Evolutionary conservation across 2,329 filamentous ascomycete genomes (phyloP).

Genomic region (Ophiognomonia clavigignenti-juglandacearum): DNA sequence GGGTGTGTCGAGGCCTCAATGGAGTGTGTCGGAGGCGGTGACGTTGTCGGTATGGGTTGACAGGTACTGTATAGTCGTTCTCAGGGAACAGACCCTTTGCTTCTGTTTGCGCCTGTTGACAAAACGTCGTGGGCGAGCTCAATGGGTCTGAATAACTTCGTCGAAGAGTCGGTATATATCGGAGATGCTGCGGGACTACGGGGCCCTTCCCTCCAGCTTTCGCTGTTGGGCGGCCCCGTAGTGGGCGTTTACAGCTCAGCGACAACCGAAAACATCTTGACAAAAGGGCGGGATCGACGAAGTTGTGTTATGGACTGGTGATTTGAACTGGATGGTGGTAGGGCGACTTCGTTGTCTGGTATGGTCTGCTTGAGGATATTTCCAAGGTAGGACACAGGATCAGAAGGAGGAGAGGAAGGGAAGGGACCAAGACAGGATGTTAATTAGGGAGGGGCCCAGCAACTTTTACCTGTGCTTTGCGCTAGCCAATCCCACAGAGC

Average conservation of each 20-base stretch:
- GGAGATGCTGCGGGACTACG: constrained; percentile 83
- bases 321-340: constrained; percentile 34
- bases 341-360: constrained; percentile 64
- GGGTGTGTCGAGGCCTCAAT: too few species aligned
- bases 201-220: too few species aligned
- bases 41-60: too few species aligned
- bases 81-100: constrained; percentile 34
- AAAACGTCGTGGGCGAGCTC: constrained; percentile 49
- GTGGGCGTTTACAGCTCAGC: constrained; percentile 90
- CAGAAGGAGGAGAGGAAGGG: constrained; percentile 25
- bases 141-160: constrained; percentile 61
- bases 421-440: constrained; percentile 11
- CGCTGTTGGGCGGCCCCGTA: constrained; percentile 58
- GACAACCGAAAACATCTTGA: constrained; percentile 68
- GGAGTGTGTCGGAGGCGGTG: too few species aligned
- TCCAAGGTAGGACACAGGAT: too few species aligned
- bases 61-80: too few species aligned
- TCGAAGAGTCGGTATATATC: constrained; percentile 66
- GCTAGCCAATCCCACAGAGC: not conserved
- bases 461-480: not conserved
- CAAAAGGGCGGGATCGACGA: constrained; percentile 57
- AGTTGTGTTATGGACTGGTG: constrained; percentile 52
- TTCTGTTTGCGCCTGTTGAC: constrained; percentile 15
- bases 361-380: too few species aligned
- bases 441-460: constrained; percentile 16